Evolutionary conservation across 2,329 filamentous ascomycete genomes (phyloP).

Genomic region (Botrytis squamosa): DNA sequence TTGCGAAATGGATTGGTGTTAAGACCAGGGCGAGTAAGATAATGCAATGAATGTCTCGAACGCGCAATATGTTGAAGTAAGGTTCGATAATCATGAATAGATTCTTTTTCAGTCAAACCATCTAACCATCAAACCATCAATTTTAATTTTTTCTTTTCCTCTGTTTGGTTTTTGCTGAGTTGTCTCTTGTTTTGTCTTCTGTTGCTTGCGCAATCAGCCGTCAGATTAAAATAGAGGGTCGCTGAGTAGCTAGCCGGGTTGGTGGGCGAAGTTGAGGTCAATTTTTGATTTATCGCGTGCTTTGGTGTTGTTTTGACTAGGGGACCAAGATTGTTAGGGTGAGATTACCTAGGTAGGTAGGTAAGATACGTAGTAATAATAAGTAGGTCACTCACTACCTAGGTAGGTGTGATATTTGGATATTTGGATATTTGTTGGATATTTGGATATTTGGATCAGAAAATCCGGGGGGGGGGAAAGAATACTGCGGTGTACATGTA

Average conservation of each 20-base stretch:
- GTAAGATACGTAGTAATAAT: no score
- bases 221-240: neutral
- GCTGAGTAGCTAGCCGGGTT: neutral
- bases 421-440: no score
- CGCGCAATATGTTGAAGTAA: neutral
- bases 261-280: neutral
- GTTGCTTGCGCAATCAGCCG: neutral
- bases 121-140: neutral
- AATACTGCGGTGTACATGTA: no score
- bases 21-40: neutral
- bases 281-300: neutral
- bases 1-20: neutral
- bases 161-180: neutral
- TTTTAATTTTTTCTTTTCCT: neutral
- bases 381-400: no score
- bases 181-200: neutral
- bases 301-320: neutral
- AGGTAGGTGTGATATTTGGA: neutral
- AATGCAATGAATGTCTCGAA: neutral
- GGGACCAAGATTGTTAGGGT: neutral
- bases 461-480: neutral
- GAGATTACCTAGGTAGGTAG: neutral
- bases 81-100: neutral
- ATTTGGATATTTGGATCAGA: neutral
- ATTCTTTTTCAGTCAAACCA: neutral